Evolutionary conservation across 768 basidiomycete genomes (phyloP).

Genomic region (Phylloporus rhodoxanthus): DNA sequence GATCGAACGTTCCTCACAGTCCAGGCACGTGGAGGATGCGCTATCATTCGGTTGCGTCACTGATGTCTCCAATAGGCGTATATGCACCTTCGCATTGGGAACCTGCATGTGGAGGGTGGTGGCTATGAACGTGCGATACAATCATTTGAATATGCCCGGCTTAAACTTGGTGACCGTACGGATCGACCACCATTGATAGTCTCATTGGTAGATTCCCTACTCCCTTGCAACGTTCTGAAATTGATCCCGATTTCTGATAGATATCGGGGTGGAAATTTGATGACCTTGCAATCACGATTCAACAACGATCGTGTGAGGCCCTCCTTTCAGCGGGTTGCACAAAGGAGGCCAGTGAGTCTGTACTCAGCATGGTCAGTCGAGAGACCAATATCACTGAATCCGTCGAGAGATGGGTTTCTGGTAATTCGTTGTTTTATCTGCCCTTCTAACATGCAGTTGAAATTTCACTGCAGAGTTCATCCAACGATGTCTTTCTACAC

Average conservation of each 20-base stretch:
- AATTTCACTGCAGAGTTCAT: background rate
- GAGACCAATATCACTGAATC: background rate
- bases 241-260: background rate
- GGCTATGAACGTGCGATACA: too few species aligned
- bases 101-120: too few species aligned
- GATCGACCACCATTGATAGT: too few species aligned
- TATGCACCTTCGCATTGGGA: too few species aligned
- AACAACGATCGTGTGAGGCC: conserved; percentile 3
- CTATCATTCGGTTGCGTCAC: too few species aligned
- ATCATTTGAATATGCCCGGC: too few species aligned
- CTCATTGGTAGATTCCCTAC: too few species aligned
- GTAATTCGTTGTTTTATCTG: background rate
- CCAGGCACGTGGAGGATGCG: too few species aligned
- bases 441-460: background rate
- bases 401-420: background rate
- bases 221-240: too few species aligned
- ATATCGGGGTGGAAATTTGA: conserved; percentile 11
- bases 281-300: background rate
- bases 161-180: too few species aligned
- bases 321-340: background rate
- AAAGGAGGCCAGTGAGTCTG: background rate
- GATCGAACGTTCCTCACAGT: too few species aligned
- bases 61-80: too few species aligned
- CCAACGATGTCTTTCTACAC: background rate
- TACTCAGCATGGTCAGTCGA: background rate